A percentile compares a stretch with the other conserved stretches of the same genome.
Conservation (phyloP, 345 rosid genomes). For the Corymbia maculata region DNA sequence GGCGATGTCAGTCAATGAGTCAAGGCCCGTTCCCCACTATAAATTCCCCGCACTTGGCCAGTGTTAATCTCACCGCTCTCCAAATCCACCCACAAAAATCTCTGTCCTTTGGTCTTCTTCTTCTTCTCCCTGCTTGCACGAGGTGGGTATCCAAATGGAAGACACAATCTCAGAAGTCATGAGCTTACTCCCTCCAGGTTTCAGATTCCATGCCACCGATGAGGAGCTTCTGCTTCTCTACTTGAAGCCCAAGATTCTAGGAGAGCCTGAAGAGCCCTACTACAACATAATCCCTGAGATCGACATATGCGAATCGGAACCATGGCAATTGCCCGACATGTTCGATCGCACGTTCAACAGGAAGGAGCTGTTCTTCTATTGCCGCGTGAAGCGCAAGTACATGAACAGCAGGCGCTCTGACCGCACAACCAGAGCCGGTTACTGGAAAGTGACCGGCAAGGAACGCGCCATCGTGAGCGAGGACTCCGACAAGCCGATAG, state of each 20-base stretch:
- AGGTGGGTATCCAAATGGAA: background rate
- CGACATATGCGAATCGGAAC: slow-evolving; percentile 25
- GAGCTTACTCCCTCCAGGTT: slow-evolving; percentile 6
- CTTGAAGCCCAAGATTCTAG: slow-evolving; percentile 21
- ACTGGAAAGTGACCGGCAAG: slow-evolving; percentile 44
- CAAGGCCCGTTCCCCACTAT: background rate
- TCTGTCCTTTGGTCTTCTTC: background rate
- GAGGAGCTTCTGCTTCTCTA: slow-evolving; percentile 24
- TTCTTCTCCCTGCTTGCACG: background rate
- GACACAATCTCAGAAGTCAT: background rate
- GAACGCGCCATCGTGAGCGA: slow-evolving; percentile 2
- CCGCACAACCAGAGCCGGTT: slow-evolving; percentile 30
- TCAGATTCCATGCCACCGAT: slow-evolving; percentile 35
- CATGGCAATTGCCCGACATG: slow-evolving; percentile 35
- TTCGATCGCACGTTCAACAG: slow-evolving; percentile 1
- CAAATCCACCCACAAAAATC: background rate
- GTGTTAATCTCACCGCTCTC: background rate
- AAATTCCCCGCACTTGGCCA: background rate
- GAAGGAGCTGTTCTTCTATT: slow-evolving; percentile 30
- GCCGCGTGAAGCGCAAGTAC: slow-evolving; percentile 11
- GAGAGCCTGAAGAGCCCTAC: background rate
- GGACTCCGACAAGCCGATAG: slow-evolving; percentile 4
- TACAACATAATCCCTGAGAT: slow-evolving; percentile 16
- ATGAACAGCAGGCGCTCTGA: slow-evolving; percentile 1
- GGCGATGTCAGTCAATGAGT: background rate